Percentiles rank a stretch among this genome's conserved stretches.
Conservation (phyloP, 2,329 filamentous ascomycete genomes). For the Truncatella angustata region DNA sequence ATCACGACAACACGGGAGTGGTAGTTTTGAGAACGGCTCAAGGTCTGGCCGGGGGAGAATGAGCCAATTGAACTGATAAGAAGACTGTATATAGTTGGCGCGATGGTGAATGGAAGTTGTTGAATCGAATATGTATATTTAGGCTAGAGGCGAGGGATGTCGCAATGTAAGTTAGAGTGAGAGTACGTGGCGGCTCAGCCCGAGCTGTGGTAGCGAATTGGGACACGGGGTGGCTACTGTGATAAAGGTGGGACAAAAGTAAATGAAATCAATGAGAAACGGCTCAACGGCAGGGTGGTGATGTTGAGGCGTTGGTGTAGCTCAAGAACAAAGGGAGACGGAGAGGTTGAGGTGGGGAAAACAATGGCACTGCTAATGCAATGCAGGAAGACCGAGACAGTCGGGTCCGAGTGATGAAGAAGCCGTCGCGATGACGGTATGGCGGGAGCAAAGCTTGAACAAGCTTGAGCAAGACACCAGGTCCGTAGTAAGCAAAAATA, state of each 20-base stretch:
- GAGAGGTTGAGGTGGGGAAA: not conserved
- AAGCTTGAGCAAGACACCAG: not conserved
- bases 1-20: no score
- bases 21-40: no score
- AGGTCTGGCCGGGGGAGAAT: not conserved
- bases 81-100: no score
- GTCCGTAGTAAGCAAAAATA: not conserved
- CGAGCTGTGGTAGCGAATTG: no score
- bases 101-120: no score
- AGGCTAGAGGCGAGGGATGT: not conserved
- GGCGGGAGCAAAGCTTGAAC: no score
- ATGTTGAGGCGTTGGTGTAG: not conserved
- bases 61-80: not conserved
- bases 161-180: not conserved
- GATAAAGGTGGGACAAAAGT: not conserved
- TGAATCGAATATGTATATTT: not conserved
- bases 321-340: conserved; percentile 2
- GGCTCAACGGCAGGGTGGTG: not conserved
- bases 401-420: conserved; percentile 1
- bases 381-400: conserved; percentile 4
- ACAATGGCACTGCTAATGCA: conserved; percentile 7
- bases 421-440: not conserved
- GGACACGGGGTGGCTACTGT: not conserved
- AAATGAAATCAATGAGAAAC: not conserved
- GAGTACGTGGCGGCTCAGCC: no score